Base-by-base conservation (phyloP, 192 early-diverging fungal species). In the Piromyces finnis region DNA sequence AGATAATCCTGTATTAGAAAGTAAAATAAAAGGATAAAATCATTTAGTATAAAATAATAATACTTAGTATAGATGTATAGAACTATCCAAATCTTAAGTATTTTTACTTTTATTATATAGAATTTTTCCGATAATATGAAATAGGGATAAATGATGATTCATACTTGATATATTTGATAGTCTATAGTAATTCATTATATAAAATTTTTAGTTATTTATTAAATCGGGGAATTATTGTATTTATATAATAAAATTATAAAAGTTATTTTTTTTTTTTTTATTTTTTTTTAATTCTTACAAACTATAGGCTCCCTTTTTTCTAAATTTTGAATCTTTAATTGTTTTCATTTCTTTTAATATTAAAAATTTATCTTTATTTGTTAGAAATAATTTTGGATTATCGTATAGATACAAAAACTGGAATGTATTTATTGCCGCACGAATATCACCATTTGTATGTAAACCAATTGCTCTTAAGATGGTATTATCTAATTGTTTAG, bases 371-470 rank as follows among this genome's bases (percentile, higher is more conserved):
- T 26, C 51, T 68, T 68, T n/a, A 7, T 68, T n/a, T 7, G 1
- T 5, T 9, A 68, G 22, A 22, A 9, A 68, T 68, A 4, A 2
- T 68, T 68, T 27, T n/a, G 51, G 51, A 68, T 68, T 27, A 13
- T 78, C 79, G 13, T 29, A 78, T 2, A 30, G 11, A 80, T 41
- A 36, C n/a, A 30, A 28, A 77, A 87, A 80, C 81, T 92, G 91
- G 15, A 92, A 85, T 77, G 86, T 86, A 41, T 90, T 92, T 79
- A 92, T 83, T 2, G 87, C 87, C 26, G 86, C 83, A 27, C 91
- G 86, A 77, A 92, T 80, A 79, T 92, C 91, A 37, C 91, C 91
- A 51, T 86, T 84, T 68, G 88, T 85, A 79, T 87, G 85, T 3
- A 84, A 68, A 22, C 87, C 86, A 30, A 89, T 78, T 17, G 82